Percentiles rank a stretch among this genome's conserved stretches.
Conservation (phyloP, 2,329 filamentous ascomycete genomes). For the Phyllosticta citrichinensis region DNA sequence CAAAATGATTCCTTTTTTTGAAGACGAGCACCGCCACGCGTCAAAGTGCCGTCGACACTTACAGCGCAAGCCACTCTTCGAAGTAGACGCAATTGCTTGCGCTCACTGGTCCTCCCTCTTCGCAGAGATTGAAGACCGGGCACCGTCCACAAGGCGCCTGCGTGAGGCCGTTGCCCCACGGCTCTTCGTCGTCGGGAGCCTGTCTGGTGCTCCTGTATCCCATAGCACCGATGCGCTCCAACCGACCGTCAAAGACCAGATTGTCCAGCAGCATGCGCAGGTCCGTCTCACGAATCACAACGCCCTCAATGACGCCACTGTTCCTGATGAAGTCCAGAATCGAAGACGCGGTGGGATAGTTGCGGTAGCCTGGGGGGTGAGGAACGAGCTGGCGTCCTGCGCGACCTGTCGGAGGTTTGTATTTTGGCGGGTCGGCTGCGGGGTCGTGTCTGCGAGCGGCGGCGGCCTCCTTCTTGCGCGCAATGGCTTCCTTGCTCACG, state of each 20-base stretch:
- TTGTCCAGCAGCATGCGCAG: constrained; percentile 81
- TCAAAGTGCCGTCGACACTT: background rate
- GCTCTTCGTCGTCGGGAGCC: constrained; percentile 28
- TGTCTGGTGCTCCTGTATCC: constrained; percentile 39
- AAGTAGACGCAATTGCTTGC: constrained; percentile 90
- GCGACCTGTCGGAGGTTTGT: constrained; percentile 16
- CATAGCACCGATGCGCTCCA: constrained; percentile 52
- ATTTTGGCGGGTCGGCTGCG: constrained; percentile 16
- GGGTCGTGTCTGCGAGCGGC: constrained; percentile 18
- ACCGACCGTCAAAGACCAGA: constrained; percentile 74
- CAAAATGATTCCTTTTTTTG: background rate
- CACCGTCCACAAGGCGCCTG: constrained; percentile 86
- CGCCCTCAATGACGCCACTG: constrained; percentile 59
- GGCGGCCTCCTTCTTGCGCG: constrained; percentile 23
- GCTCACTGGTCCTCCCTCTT: constrained; percentile 81
- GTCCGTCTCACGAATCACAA: constrained; percentile 51
- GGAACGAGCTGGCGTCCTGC: constrained; percentile 31
- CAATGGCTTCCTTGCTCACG: constrained; percentile 16
- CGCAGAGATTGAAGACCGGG: constrained; percentile 86
- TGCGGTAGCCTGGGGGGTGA: constrained; percentile 54
- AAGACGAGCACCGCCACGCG: background rate
- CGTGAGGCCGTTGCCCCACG: constrained; percentile 62
- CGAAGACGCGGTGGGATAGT: constrained; percentile 70
- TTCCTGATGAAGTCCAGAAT: constrained; percentile 66
- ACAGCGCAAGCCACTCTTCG: constrained; percentile 58